Evolutionary conservation across 352 stramenopile genomes (phyloP), one percentile per base, ranked within the genome.

Genomic region (Globisporangium uncinulatum): DNA sequence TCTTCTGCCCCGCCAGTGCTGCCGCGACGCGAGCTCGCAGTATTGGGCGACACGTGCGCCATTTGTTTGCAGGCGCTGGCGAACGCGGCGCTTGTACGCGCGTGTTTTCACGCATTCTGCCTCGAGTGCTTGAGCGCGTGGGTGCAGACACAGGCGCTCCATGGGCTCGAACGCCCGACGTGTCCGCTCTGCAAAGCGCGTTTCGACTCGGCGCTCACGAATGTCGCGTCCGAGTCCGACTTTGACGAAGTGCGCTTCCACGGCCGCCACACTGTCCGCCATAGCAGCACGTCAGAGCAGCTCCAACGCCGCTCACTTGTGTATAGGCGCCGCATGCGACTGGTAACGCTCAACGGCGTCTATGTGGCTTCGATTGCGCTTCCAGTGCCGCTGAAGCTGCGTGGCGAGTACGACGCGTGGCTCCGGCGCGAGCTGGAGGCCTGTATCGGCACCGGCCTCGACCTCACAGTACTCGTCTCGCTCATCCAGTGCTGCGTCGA

Each of bases 61-160:
- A 92, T 92, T 50, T 92, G 82, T 32, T 66, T 92, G 14, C 73
- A 89, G 56, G 67, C 55, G 0, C 66, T 89, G 0, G 62, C 60
- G n/a, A 71, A 81, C 54, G 50, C 82, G 0, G 77, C 80, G 51
- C 88, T 92, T 74, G 54, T 89, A 7, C 69, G 64, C 6, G 39
- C 45, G 15, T 92, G 82, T 61, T 83, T 79, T 46, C 82, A 92
- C 60, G 79, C 88, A 8, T 92, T 86, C 65, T 92, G 82, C 60
- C 73, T 74, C 60, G 73, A 74, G 57, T 92, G 82, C 57, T 49
- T 92, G 14, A 76, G 69, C 44, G 79, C 67, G 11, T 92, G 82
- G 82, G 71, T 71, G 50, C 62, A 72, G 24, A 86, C 73, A 57
- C 56, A 85, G 49, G 74, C 70, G 31, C 59, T 89, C 10, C 76